These are phyloP conservation scores for Penicillium sclerotiorum DNA, from an alignment of 2,329 filamentous ascomycete genomes.

Conservation along the genomic window DNA sequence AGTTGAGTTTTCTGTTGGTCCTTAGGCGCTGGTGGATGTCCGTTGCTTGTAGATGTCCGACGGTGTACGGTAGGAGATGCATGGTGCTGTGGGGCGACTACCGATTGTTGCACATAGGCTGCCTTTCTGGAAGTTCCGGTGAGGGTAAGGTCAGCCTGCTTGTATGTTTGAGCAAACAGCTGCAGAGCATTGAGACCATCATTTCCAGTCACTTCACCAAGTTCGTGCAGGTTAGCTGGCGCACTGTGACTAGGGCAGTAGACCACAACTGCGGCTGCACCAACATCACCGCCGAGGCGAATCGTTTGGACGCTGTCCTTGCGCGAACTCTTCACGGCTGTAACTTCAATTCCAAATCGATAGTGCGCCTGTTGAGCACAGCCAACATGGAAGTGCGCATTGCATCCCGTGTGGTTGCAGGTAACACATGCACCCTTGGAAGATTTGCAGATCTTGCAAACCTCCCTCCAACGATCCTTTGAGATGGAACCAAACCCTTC, in stretches of 20 bases:
- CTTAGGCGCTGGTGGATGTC: conserved; percentile 26
- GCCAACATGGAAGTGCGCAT: conserved; percentile 74
- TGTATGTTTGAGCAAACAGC: conserved; percentile 84
- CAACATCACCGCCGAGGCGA: conserved; percentile 76
- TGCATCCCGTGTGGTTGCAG: conserved; percentile 65
- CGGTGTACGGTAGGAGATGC: conserved; percentile 47
- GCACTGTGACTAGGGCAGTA: conserved; percentile 91
- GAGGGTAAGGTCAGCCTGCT: conserved; percentile 87
- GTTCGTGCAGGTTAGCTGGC: conserved; percentile 73
- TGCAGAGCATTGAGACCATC: conserved; percentile 79
- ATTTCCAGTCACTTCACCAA: conserved; percentile 74
- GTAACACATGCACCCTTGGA: conserved; percentile 75
- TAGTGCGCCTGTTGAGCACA: conserved; percentile 86
- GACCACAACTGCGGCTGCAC: conserved; percentile 79
- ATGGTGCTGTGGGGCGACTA: conserved; percentile 36
- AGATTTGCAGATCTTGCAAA: conserved; percentile 81
- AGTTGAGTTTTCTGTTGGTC: conserved; percentile 26
- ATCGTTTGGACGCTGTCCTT: conserved; percentile 80
- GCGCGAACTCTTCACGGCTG: conserved; percentile 84
- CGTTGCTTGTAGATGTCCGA: conserved; percentile 59
- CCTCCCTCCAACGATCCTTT: conserved; percentile 69
- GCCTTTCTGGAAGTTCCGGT: conserved; percentile 94
- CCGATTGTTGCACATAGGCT: conserved; percentile 60
- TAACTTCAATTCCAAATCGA: conserved; percentile 84
- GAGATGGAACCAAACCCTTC: conserved; percentile 89